Evolutionary conservation across 805 yeast species (phyloP), one percentile per base, ranked within the genome.

Genomic region (Metschnikowia orientalis): DNA sequence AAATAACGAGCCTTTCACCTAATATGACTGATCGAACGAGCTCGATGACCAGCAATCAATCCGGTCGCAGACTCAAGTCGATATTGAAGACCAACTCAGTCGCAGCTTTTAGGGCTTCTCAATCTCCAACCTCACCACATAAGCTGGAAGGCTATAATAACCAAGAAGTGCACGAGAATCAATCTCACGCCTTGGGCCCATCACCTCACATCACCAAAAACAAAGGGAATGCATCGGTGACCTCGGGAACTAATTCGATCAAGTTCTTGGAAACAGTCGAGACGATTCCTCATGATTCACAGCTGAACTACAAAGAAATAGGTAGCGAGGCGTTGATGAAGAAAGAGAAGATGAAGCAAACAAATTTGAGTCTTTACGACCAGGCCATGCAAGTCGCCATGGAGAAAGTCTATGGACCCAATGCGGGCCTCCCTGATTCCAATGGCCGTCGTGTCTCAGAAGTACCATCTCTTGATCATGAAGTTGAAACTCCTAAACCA

Each of bases 331-430:
- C 29, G 14, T 19, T 28, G 13, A 32, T 35, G 24, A 40, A 42
- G n/a, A 34, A 42, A 16, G 30, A 42, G 23, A 30, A 34, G 31
- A 38, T 26, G 20, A 28, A 29, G 26, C 44, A 54, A 25, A 51
- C 73, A 17, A 70, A 70, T 15, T 72, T 67, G 24, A 80, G 77
- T 41, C 60, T 76, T 63, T 78, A 77, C 44, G 64, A 63, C 13
- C 59, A 59, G 42, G 84, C 84, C 0, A 60, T 70, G 40, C 71
- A 70, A 41, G 70, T 72, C 9, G 84, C 85, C 0, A 59, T 67
- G 51, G 67, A 63, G 38, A 75, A 65, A 37, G 82, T 78, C 1
- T 76, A 76, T 46, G 80, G 79, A 5, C 23, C 30, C 14, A 30
- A 25, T 2, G 22, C 26, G 3, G 23, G 16, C n/a, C 32, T 21